Conservation (phyloP, 495 filamentous ascomycete species). For the Cryomyces minteri region DNA sequence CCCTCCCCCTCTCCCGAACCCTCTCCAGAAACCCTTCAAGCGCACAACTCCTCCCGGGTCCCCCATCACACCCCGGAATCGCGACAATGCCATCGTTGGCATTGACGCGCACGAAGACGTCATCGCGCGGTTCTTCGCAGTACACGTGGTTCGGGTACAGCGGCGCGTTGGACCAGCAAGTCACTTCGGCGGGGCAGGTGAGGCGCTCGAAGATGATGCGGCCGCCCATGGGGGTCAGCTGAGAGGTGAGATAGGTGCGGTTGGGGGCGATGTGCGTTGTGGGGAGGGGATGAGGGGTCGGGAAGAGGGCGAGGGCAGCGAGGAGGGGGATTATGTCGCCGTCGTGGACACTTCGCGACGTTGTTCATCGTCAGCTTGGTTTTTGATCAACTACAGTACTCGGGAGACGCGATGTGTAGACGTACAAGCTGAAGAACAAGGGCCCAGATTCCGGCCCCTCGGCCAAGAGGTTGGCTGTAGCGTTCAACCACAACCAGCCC, state of each 20-base stretch:
- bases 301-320: constrained; percentile 32
- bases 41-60: constrained; percentile 34
- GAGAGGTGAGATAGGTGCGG: constrained; percentile 34
- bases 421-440: constrained; percentile 40
- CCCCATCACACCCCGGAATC: constrained; percentile 29
- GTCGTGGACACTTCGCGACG: constrained; percentile 31
- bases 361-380: background rate
- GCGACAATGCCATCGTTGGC: constrained; percentile 39
- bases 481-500: constrained; percentile 46
- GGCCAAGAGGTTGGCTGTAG: constrained; percentile 30
- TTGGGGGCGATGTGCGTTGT: constrained; percentile 21
- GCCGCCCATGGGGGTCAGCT: constrained; percentile 39
- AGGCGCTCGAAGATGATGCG: constrained; percentile 37
- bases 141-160: constrained; percentile 7
- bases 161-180: constrained; percentile 7
- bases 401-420: background rate
- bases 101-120: constrained; percentile 31
- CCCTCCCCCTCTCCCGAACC: constrained; percentile 17
- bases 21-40: constrained; percentile 25
- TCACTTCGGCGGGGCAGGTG: constrained; percentile 13
- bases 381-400: background rate
- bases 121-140: constrained; percentile 3
- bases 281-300: constrained; percentile 24
- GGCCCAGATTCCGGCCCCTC: constrained; percentile 29
- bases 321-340: constrained; percentile 39